Conservation (phyloP, 2,329 filamentous ascomycete species). For the Alternaria rosae region DNA sequence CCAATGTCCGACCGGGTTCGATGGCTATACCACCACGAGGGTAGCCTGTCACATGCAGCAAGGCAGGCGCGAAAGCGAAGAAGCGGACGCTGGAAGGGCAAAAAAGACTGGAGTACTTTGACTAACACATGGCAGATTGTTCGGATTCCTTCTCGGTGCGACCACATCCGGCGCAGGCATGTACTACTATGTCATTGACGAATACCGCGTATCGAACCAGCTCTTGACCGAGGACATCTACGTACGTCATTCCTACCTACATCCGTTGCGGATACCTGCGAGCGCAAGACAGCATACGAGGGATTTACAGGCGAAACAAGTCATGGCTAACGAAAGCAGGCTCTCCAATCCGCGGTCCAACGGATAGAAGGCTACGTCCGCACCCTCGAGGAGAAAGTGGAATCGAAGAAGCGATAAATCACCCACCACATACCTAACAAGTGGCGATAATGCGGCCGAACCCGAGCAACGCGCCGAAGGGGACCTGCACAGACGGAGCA, state of each 20-base stretch:
- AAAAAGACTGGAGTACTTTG: not conserved
- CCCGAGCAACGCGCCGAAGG: not conserved
- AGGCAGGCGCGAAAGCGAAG: not conserved
- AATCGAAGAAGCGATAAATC: slow-evolving; percentile 50
- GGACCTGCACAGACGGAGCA: not conserved
- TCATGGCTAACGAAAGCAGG: slow-evolving; percentile 53
- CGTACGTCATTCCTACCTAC: slow-evolving; percentile 64
- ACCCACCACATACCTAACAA: not conserved
- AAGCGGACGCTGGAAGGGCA: not conserved
- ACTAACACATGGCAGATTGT: slow-evolving; percentile 65
- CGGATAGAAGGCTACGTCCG: slow-evolving; percentile 84
- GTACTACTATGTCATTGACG: slow-evolving; percentile 91
- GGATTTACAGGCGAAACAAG: not conserved
- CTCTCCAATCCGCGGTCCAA: slow-evolving; percentile 86
- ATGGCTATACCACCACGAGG: not conserved
- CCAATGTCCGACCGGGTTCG: not conserved
- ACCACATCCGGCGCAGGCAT: slow-evolving; percentile 79
- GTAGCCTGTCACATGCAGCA: not conserved
- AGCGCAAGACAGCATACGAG: not conserved
- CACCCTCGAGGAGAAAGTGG: slow-evolving; percentile 80
- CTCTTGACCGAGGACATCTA: slow-evolving; percentile 95
- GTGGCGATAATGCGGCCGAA: not conserved
- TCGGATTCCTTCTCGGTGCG: slow-evolving; percentile 89
- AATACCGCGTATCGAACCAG: slow-evolving; percentile 94
- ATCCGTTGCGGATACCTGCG: not conserved